These are phyloP conservation scores for Nicotiana undulata DNA, from an alignment of 257 asterid genomes.

Conservation along the genomic window DNA sequence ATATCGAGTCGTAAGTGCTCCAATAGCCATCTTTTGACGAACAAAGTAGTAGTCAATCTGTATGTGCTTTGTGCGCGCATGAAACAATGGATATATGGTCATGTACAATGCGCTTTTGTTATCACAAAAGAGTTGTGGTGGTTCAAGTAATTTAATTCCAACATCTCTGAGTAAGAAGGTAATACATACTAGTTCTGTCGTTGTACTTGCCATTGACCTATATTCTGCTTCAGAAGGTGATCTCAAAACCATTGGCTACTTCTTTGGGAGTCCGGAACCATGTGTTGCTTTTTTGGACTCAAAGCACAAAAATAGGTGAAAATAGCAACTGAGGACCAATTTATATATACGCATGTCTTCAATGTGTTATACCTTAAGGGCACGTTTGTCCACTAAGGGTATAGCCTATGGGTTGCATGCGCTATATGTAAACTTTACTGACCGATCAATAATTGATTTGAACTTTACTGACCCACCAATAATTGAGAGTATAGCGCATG, in stretches of 20 bases:
- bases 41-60: background rate
- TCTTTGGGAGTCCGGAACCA: background rate
- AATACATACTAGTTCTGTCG: background rate
- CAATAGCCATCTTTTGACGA: background rate
- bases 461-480: too few species aligned
- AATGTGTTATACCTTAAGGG: too few species aligned
- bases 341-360: too few species aligned
- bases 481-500: too few species aligned
- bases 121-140: background rate
- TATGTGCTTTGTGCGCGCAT: background rate
- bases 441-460: too few species aligned
- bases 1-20: background rate
- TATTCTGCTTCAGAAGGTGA: background rate
- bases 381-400: too few species aligned
- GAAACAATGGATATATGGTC: background rate
- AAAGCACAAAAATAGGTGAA: too few species aligned
- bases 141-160: background rate
- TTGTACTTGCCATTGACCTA: background rate
- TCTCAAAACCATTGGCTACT: background rate
- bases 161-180: background rate
- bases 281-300: too few species aligned
- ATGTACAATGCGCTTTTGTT: background rate
- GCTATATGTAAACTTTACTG: too few species aligned
- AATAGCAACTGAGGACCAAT: too few species aligned
- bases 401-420: too few species aligned